Conservation (phyloP, 2,329 filamentous ascomycete species). For the Didymella pinodella region DNA sequence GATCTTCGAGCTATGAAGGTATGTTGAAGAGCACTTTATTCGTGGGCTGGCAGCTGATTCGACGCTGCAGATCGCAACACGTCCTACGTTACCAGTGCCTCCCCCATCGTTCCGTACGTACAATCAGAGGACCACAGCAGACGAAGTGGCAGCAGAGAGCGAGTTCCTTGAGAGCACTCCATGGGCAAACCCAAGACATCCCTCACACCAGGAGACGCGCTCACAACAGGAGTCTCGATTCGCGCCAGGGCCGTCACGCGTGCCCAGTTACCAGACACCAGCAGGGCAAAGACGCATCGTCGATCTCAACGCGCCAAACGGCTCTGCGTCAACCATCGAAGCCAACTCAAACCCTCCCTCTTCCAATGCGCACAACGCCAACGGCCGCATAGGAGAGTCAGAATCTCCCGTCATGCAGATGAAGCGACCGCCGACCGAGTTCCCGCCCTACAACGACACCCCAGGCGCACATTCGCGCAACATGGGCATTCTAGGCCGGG, state of each 20-base stretch:
- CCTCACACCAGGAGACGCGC: constrained; percentile 48
- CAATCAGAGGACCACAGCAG: constrained; percentile 52
- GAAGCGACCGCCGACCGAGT: constrained; percentile 46
- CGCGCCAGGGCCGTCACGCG: constrained; percentile 36
- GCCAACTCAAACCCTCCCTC: constrained; percentile 51
- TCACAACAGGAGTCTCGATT: constrained; percentile 49
- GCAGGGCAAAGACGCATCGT: constrained; percentile 47
- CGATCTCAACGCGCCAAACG: constrained; percentile 47
- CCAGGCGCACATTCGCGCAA: constrained; percentile 39
- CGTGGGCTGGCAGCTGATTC: constrained; percentile 33
- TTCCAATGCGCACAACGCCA: constrained; percentile 37
- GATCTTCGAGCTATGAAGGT: constrained; percentile 92
- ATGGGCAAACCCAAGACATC: constrained; percentile 84
- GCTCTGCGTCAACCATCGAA: constrained; percentile 52
- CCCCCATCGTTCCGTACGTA: constrained; percentile 47
- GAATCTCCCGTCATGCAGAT: constrained; percentile 51
- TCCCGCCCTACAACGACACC: constrained; percentile 36
- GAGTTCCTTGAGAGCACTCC: constrained; percentile 89
- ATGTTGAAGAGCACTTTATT: constrained; percentile 53
- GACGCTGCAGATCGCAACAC: constrained; percentile 44
- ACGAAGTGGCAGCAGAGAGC: constrained; percentile 73
- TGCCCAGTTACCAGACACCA: constrained; percentile 48
- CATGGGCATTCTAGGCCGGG: constrained; percentile 33
- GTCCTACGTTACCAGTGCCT: constrained; percentile 34
- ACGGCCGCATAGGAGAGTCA: constrained; percentile 42